These are phyloP conservation scores for Trifolium pratense DNA, from an alignment of 306 rosid species.

Conservation along the genomic window DNA sequence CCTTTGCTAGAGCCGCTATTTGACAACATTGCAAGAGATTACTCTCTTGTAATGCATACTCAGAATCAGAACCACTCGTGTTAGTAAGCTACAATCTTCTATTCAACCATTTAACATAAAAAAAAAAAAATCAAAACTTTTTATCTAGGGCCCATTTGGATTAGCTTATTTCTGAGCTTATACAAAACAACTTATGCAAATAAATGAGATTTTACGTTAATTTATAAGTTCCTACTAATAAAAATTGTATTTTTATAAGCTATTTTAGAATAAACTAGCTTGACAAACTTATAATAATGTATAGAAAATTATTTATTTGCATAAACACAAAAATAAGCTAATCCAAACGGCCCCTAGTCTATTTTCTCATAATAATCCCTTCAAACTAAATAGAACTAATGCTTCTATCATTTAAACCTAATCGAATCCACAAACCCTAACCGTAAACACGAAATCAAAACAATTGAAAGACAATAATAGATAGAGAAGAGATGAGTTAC, in stretches of 20 bases:
- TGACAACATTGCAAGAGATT: neutral
- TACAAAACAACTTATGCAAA: too few relatives aligned
- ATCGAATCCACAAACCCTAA: neutral
- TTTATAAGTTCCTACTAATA: too few relatives aligned
- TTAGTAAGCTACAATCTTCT: neutral
- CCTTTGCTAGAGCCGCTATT: neutral
- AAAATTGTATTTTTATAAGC: too few relatives aligned
- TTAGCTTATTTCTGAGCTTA: too few relatives aligned
- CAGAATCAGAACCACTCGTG: neutral
- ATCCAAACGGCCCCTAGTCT: too few relatives aligned
- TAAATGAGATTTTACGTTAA: too few relatives aligned
- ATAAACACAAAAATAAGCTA: too few relatives aligned
- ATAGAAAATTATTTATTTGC: too few relatives aligned
- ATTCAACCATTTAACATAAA: neutral
- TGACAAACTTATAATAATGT: too few relatives aligned
- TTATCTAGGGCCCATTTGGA: too few relatives aligned
- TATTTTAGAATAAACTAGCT: too few relatives aligned
- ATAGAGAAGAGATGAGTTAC: conserved; percentile 3
- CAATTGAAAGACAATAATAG: neutral
- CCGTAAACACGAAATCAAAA: neutral
- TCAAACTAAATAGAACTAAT: neutral
- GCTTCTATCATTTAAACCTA: neutral
- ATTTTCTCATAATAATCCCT: neutral
- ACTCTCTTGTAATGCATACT: neutral
- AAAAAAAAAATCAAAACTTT: neutral